phyloP scores from a whole-genome alignment of 2,329 filamentous ascomycete genomes.

The Apiospora sp. region DNA sequence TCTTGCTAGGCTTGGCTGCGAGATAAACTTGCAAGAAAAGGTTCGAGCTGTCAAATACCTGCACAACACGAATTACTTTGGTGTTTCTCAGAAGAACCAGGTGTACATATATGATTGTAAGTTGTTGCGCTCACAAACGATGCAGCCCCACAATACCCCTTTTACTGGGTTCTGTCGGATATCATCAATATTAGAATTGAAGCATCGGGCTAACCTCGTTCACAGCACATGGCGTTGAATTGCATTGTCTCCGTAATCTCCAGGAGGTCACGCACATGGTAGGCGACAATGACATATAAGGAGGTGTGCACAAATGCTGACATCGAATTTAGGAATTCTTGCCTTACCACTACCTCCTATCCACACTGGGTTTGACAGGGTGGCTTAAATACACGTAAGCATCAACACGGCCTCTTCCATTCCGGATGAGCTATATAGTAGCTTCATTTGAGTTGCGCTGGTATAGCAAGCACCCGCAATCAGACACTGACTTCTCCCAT shows the following conservation, averaged over 20 bases:
- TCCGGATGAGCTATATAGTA: not conserved
- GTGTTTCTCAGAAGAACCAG: conserved; percentile 94
- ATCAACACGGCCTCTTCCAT: not conserved
- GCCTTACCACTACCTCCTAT: conserved; percentile 93
- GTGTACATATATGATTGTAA: conserved; percentile 90
- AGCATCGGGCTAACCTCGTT: not conserved
- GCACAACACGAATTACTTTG: conserved; percentile 94
- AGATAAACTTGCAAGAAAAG: conserved; percentile 90
- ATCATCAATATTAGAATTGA: not conserved
- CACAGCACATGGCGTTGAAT: conserved; percentile 74
- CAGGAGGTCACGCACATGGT: conserved; percentile 86
- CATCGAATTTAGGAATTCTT: conserved; percentile 72
- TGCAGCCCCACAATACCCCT: not conserved
- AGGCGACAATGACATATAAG: not conserved
- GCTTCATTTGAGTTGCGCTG: not conserved
- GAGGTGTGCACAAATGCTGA: not conserved
- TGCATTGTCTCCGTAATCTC: conserved; percentile 91
- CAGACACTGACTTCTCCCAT: not conserved
- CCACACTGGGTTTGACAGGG: conserved; percentile 83
- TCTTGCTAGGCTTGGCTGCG: conserved; percentile 83
- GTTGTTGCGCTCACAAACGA: not conserved
- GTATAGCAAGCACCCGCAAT: not conserved
- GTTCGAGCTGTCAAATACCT: conserved; percentile 87
- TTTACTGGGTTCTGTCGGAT: not conserved
- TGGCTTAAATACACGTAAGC: conserved; percentile 81